Conservation (phyloP, 1,284 basidiomycete genomes). For the Boletus smithii region DNA sequence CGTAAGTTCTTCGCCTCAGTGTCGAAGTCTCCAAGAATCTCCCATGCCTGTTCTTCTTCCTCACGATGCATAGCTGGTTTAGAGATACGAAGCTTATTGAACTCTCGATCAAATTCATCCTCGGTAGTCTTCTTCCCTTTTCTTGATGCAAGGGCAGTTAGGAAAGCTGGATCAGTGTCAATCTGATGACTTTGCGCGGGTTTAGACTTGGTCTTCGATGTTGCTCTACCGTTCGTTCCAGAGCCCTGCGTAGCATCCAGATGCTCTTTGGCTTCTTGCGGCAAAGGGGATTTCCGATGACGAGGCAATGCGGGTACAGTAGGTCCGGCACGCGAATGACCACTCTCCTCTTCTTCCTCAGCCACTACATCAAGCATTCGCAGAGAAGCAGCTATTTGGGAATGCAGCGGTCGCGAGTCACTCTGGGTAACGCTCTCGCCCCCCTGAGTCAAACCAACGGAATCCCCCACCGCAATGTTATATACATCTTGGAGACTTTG, state of each 20-base stretch:
- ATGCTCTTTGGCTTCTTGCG: neutral
- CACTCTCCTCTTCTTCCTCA: constrained; percentile 54
- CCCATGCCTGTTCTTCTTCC: constrained; percentile 54
- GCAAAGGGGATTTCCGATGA: neutral
- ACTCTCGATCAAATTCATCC: constrained; percentile 80
- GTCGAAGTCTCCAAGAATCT: constrained; percentile 69
- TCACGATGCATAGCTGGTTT: constrained; percentile 55
- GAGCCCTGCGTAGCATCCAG: neutral
- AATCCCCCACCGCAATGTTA: constrained; percentile 13
- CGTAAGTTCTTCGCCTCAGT: constrained; percentile 54
- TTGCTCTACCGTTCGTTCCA: neutral
- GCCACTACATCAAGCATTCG: constrained; percentile 39
- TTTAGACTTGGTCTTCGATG: constrained; percentile 12
- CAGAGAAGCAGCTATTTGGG: constrained; percentile 3
- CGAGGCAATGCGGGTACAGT: neutral
- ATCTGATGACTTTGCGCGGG: constrained; percentile 13
- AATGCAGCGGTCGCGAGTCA: constrained; percentile 27
- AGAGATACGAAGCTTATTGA: constrained; percentile 76
- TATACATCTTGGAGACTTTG: constrained; percentile 8
- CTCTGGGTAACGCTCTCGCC: constrained; percentile 36
- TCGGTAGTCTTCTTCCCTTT: constrained; percentile 68
- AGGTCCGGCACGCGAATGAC: constrained; percentile 5
- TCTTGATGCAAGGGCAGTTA: constrained; percentile 70
- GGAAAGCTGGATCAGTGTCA: constrained; percentile 65
- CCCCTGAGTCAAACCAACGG: constrained; percentile 13